A percentile compares a stretch with the other conserved stretches of the same genome.
Conservation (phyloP, 2,329 filamentous ascomycete genomes). For the Beauveria rudraprayagi region DNA sequence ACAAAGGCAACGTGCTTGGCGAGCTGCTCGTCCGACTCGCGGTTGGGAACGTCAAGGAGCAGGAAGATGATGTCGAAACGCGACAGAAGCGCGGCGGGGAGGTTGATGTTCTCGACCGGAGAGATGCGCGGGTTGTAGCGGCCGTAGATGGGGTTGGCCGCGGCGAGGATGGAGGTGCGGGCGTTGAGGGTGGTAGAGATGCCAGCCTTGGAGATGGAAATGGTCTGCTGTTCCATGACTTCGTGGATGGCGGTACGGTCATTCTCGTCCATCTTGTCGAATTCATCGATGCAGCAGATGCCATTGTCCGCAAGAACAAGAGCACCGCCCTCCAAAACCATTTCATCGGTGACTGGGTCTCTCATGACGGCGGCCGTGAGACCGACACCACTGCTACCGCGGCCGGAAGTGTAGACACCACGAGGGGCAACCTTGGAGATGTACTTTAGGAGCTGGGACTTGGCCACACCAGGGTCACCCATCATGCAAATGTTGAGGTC, state of each 20-base stretch:
- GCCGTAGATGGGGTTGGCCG: constrained; percentile 93
- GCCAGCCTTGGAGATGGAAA: constrained; percentile 71
- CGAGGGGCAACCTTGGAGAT: constrained; percentile 96
- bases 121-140: constrained; percentile 97
- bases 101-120: constrained; percentile 97
- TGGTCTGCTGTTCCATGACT: constrained; percentile 84
- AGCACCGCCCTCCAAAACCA: constrained; percentile 74
- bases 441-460: constrained; percentile 96
- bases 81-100: constrained; percentile 91
- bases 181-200: constrained; percentile 80
- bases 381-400: constrained; percentile 74
- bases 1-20: constrained; percentile 94
- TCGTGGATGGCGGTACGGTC: constrained; percentile 79
- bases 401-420: constrained; percentile 76
- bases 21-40: constrained; percentile 85
- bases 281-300: constrained; percentile 81
- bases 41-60: constrained; percentile 86
- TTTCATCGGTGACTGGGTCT: constrained; percentile 75
- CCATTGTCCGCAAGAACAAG: constrained; percentile 75
- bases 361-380: constrained; percentile 77
- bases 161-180: constrained; percentile 88
- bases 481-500: constrained; percentile 98
- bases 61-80: constrained; percentile 97
- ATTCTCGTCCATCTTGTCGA: constrained; percentile 84
- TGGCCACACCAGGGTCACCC: constrained; percentile 99